These are phyloP conservation scores for Cenococcum geophilum DNA, from an alignment of 495 filamentous ascomycete genomes.

Conservation along the genomic window DNA sequence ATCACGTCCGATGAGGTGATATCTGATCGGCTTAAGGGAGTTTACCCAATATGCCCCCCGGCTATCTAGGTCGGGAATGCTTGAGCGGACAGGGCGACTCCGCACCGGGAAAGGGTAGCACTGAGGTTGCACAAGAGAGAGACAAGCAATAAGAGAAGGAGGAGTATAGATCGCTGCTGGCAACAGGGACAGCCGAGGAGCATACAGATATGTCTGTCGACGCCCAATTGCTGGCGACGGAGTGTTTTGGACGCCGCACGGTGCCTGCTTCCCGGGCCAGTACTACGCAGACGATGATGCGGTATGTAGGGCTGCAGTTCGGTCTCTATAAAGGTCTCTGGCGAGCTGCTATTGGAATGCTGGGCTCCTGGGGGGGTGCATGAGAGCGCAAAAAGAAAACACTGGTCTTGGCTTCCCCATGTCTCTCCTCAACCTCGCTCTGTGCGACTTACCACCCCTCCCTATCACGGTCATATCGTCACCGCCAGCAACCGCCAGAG, in stretches of 20 bases:
- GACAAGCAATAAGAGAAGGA: neutral
- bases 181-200: slow-evolving; percentile 1
- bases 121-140: slow-evolving; percentile 1
- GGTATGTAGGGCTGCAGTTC: slow-evolving; percentile 25
- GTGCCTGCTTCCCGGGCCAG: neutral
- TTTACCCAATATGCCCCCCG: neutral
- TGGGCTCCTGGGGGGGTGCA: neutral
- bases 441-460: slow-evolving; percentile 15
- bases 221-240: slow-evolving; percentile 1
- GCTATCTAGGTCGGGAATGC: neutral
- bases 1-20: neutral
- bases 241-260: neutral
- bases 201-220: neutral
- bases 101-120: slow-evolving; percentile 1
- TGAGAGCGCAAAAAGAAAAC: slow-evolving; percentile 1
- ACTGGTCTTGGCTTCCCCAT: slow-evolving; percentile 16
- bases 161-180: neutral
- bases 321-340: neutral
- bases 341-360: slow-evolving; percentile 4
- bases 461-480: slow-evolving; percentile 19
- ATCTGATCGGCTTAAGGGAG: neutral
- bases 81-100: neutral
- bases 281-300: neutral
- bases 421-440: slow-evolving; percentile 6
- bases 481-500: slow-evolving; percentile 22